Evolutionary conservation across 257 asterid species (phyloP).

Genomic region (Nicotiana otophora): DNA sequence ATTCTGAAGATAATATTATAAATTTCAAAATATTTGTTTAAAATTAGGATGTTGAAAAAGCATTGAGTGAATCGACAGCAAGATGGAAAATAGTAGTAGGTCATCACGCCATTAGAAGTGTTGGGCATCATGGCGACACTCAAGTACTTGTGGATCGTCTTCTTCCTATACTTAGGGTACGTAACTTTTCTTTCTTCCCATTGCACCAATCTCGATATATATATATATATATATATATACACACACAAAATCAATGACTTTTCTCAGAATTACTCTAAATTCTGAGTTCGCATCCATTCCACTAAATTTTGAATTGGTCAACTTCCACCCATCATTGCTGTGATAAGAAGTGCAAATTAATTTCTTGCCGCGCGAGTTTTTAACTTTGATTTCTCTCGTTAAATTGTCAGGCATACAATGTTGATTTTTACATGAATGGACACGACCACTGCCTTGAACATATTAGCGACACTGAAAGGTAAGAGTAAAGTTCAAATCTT

Average conservation of each 20-base stretch:
- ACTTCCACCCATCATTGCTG: background rate
- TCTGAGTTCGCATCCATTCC: no score
- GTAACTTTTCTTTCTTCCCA: background rate
- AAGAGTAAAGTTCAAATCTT: background rate
- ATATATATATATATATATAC: no score
- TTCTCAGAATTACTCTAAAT: no score
- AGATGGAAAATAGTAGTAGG: slow-evolving; percentile 87
- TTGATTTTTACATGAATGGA: slow-evolving; percentile 72
- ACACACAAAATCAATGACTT: no score
- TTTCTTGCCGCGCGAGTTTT: background rate
- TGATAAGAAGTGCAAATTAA: background rate
- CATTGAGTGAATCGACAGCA: slow-evolving; percentile 59
- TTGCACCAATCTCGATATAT: no score
- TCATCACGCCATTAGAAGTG: slow-evolving; percentile 81
- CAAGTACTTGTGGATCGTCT: slow-evolving; percentile 47
- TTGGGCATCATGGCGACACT: slow-evolving; percentile 92
- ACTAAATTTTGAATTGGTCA: no score
- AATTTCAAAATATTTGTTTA: background rate
- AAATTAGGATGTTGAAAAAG: slow-evolving; percentile 54
- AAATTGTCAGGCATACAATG: slow-evolving; percentile 47
- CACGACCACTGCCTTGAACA: slow-evolving; percentile 87
- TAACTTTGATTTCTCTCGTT: background rate
- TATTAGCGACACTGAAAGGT: slow-evolving; percentile 53
- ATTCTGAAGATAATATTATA: no score
- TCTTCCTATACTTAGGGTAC: slow-evolving; percentile 81